Conservation (phyloP, 164 flowering plant genomes). For the Houttuynia cordata region DNA sequence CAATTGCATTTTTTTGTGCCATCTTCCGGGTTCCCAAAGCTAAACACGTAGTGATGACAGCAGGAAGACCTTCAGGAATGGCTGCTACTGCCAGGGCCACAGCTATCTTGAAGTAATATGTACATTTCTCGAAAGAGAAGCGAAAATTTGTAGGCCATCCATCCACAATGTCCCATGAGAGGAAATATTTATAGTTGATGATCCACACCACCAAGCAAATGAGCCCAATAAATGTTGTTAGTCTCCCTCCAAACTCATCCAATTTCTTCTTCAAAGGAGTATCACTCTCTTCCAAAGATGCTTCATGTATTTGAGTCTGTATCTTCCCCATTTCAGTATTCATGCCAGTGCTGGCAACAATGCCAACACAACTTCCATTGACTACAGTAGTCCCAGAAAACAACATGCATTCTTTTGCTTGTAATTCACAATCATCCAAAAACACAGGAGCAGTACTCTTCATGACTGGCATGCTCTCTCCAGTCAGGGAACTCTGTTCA, state of each 20-base stretch:
- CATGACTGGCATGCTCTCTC: constrained; percentile 80
- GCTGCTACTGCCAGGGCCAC: constrained; percentile 94
- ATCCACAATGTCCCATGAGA: constrained; percentile 55
- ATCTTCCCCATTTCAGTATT: constrained; percentile 83
- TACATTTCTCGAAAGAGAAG: constrained; percentile 82
- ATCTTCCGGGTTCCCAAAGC: constrained; percentile 86
- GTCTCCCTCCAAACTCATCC: constrained; percentile 76
- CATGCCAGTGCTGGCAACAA: constrained; percentile 69
- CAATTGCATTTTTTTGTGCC: constrained; percentile 93
- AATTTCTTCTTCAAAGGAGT: constrained; percentile 84
- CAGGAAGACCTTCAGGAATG: constrained; percentile 94
- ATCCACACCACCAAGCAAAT: constrained; percentile 73
- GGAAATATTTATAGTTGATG: constrained; percentile 74
- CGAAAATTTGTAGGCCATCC: constrained; percentile 66
- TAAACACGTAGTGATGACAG: constrained; percentile 83
- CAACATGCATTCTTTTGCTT: constrained; percentile 78
- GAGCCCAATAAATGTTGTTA: constrained; percentile 68
- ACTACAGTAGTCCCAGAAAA: constrained; percentile 85
- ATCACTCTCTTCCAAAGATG: constrained; percentile 64
- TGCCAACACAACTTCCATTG: constrained; percentile 68
- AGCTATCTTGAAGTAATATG: constrained; percentile 85
- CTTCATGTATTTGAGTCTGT: constrained; percentile 83
- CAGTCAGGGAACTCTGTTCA: constrained; percentile 88
- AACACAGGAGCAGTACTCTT: constrained; percentile 42
- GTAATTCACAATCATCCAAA: constrained; percentile 73